Percentiles rank a stretch among this genome's conserved stretches.
phyloP scores from a whole-genome alignment of 768 basidiomycete species.

The Tulasnella sp. region DNA sequence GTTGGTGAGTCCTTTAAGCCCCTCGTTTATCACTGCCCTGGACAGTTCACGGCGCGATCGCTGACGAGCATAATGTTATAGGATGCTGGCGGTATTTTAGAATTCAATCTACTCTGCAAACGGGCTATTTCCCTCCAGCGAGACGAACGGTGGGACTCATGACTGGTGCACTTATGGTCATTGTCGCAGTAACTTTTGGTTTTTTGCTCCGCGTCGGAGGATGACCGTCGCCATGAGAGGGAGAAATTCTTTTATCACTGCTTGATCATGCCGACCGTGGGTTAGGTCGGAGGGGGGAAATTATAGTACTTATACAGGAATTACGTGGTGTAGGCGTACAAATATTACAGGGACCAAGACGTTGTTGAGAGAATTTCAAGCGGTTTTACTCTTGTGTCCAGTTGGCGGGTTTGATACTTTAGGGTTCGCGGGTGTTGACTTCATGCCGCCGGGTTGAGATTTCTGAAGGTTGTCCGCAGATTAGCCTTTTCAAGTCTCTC shows the following conservation, averaged over 20 bases:
- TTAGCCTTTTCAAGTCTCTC: background rate
- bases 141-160: constrained; percentile 45
- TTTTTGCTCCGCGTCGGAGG: constrained; percentile 39
- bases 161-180: constrained; percentile 39
- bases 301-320: background rate
- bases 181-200: constrained; percentile 46
- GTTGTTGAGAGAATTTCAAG: background rate
- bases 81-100: constrained; percentile 53
- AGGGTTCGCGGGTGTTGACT: constrained; percentile 11
- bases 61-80: constrained; percentile 30
- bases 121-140: constrained; percentile 55
- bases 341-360: background rate
- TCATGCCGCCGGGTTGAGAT: background rate
- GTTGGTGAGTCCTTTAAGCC: constrained; percentile 41
- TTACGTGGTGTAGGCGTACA: background rate
- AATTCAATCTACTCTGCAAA: constrained; percentile 48
- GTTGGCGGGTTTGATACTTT: constrained; percentile 15
- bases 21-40: background rate
- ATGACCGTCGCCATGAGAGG: background rate
- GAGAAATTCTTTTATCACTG: background rate
- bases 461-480: background rate
- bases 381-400: background rate
- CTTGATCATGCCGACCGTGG: background rate
- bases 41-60: background rate
- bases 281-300: background rate